Evolutionary conservation across 1,139 yeast genomes (phyloP), one percentile per base, ranked within the genome.

Genomic region (Saccharomyces hybrid): DNA sequence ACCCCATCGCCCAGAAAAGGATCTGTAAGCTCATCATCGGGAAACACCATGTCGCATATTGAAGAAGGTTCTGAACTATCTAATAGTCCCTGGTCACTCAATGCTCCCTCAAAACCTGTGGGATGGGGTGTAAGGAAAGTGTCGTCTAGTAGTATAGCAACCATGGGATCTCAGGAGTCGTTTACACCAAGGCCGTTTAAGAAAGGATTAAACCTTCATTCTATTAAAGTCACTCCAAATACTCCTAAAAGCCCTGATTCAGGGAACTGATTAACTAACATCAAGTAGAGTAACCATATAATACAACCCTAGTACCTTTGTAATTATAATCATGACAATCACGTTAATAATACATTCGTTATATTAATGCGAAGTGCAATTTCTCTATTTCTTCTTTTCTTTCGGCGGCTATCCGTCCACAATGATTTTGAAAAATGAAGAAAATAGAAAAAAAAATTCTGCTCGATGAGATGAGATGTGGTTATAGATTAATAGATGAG

Each of bases 91-190:
- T 55, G 60, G 56, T 56, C 60, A 32, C 52, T 54, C 16, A 57
- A 56, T 4, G 48, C 55, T 32, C 49, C 58, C 8, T 29, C 46
- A 51, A 29, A 46, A 16, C 51, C 23, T 14, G 25, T 28, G 11
- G 41, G 16, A 19, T 54, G 59, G 57, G 58, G 58, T 23, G 50
- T 52, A 6, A 54, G 59, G 28, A 59, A 60, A 44, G 58, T 54
- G 19, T 58, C 62, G 2, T 42, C 58, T 5, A 50, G 54, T 13
- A 58, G 58, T 41, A 52, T 54, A 3, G 47, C 55, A 11, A 53
- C 60, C 4, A 53, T 48, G 2, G 52, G 52, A 7, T 57, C 61
- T 4, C 62, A 57, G 44, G 64, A 61, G n/a, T 50, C 59, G 4
- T 41, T 49, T 27, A 50, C 48, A n/a, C 50, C 58, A 27, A 56